Percentiles rank a stretch among this genome's conserved stretches.
These are phyloP conservation scores for Acmispon strigosus DNA, from an alignment of 306 rosid genomes.

Conservation along the genomic window DNA sequence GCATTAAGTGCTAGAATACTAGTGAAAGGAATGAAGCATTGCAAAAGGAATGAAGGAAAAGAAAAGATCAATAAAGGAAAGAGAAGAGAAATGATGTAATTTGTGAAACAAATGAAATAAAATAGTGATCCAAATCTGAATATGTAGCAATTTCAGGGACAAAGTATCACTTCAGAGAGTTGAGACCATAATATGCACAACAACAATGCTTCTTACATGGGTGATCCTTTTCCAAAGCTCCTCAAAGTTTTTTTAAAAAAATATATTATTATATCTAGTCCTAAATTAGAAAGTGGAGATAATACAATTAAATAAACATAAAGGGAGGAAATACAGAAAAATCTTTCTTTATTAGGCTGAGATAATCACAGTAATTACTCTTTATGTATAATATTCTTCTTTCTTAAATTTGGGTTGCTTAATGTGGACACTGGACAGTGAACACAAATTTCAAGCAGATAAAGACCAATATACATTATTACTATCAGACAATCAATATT, in stretches of 20 bases:
- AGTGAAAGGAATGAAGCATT: neutral
- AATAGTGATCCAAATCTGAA: neutral
- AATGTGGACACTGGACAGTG: neutral
- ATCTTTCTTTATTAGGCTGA: neutral
- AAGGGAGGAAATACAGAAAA: neutral
- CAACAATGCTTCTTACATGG: neutral
- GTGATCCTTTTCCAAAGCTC: neutral
- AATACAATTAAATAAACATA: neutral
- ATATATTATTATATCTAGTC: neutral
- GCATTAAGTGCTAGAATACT: neutral
- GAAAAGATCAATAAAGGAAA: neutral
- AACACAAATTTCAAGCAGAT: neutral
- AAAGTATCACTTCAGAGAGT: neutral
- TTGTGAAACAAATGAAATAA: slow-evolving; percentile 2
- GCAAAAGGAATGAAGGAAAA: neutral
- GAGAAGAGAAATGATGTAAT: neutral
- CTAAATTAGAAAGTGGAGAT: neutral
- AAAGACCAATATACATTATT: neutral
- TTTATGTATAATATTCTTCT: no score
- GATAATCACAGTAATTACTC: neutral
- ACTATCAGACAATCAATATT: neutral
- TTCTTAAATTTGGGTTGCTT: neutral
- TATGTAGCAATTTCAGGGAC: neutral
- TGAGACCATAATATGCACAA: neutral
- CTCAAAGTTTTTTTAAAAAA: neutral